A percentile compares a stretch with the other conserved stretches of the same genome.
phyloP scores from a whole-genome alignment of 306 rosid genomes.

The cucumber (Cucumis sativus) region DNA sequence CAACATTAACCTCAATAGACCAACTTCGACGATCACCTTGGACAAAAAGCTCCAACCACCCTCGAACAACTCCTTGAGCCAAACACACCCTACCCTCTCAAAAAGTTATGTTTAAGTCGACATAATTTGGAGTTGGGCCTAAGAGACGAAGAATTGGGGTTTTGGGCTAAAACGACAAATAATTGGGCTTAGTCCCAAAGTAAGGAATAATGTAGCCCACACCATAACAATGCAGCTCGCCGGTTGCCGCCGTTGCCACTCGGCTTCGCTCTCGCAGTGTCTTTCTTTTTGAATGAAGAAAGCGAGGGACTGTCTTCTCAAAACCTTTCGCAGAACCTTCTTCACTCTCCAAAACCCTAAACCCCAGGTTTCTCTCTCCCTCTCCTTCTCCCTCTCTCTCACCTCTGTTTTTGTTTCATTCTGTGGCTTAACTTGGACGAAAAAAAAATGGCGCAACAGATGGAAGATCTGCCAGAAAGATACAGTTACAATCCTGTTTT shows the following conservation, averaged over 20 bases:
- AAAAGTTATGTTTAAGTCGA: too few relatives aligned
- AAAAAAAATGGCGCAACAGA: conserved; percentile 11
- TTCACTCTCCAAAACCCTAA: conserved; percentile 14
- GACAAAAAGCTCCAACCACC: too few relatives aligned
- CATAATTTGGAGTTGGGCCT: too few relatives aligned
- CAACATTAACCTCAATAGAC: too few relatives aligned
- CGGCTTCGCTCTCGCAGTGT: neutral
- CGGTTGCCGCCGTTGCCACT: neutral
- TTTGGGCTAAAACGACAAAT: neutral
- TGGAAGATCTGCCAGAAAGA: conserved; percentile 38
- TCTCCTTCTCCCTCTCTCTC: neutral
- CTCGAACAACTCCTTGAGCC: too few relatives aligned
- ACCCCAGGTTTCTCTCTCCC: neutral
- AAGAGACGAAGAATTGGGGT: neutral
- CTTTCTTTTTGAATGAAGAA: conserved; percentile 61
- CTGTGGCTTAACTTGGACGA: neutral
- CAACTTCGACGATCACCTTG: too few relatives aligned
- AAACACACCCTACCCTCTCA: too few relatives aligned
- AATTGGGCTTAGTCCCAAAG: neutral
- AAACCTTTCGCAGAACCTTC: conserved; percentile 16
- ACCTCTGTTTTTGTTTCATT: neutral
- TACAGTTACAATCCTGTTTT: conserved; percentile 52
- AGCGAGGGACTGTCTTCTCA: conserved; percentile 39
- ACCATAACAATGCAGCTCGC: neutral
- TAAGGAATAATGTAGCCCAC: neutral